These are phyloP conservation scores for Flaveria ramosissima DNA, from an alignment of 129 eudicot species.

Conservation along the genomic window DNA sequence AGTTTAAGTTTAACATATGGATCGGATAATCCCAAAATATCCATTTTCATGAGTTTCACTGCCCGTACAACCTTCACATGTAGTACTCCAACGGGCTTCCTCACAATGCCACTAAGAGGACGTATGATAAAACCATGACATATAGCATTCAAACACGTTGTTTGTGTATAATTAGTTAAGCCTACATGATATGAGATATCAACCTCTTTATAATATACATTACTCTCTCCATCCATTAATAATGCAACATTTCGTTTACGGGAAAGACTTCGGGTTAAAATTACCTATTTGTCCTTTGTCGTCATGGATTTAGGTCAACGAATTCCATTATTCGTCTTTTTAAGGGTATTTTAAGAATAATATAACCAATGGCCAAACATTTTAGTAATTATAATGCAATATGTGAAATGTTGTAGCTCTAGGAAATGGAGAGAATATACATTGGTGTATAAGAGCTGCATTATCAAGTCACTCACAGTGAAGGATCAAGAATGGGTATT, in stretches of 20 bases:
- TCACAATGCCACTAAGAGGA: constrained; percentile 34
- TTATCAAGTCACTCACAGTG: constrained; percentile 50
- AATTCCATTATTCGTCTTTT: constrained; percentile 3
- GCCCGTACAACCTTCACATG: constrained; percentile 78
- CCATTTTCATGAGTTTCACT: constrained; percentile 74
- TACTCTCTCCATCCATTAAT: background rate
- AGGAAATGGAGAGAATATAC: background rate
- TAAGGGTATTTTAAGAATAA: constrained; percentile 12
- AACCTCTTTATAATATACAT: background rate
- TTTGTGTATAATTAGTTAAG: background rate
- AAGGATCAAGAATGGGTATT: constrained; percentile 84
- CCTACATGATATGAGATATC: too few species aligned
- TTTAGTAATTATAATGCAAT: background rate
- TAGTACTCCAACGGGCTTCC: constrained; percentile 80
- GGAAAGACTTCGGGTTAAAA: background rate
- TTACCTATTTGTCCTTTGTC: constrained; percentile 5
- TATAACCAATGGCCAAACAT: constrained; percentile 5
- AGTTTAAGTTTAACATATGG: constrained; percentile 79
- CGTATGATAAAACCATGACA: background rate
- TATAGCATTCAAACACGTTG: background rate
- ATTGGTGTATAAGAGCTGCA: constrained; percentile 2
- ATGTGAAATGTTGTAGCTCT: background rate
- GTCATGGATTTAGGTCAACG: background rate
- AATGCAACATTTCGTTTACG: background rate
- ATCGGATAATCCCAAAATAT: constrained; percentile 74